These are phyloP conservation scores for Viola odorata DNA, from an alignment of 345 rosid genomes.

Conservation along the genomic window DNA sequence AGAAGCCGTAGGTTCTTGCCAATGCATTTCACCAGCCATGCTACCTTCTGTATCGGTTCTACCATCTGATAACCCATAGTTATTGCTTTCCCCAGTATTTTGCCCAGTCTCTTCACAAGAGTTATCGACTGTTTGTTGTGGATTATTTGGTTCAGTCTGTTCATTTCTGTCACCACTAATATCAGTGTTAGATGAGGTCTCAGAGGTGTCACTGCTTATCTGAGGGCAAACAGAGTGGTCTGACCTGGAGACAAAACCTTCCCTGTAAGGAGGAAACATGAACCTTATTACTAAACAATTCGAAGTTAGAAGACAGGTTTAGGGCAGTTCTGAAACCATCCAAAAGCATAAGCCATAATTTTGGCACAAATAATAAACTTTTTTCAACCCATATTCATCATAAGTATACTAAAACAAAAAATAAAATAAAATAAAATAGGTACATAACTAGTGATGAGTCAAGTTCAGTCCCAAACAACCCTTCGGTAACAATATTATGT, in stretches of 20 bases:
- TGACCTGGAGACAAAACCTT: slow-evolving; percentile 70
- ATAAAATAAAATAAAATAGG: too few relatives aligned
- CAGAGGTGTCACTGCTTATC: slow-evolving; percentile 50
- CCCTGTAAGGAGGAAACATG: slow-evolving; percentile 43
- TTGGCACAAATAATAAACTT: too few relatives aligned
- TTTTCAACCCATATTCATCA: too few relatives aligned
- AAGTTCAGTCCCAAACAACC: too few relatives aligned
- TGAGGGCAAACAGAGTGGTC: slow-evolving; percentile 52
- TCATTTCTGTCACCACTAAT: slow-evolving; percentile 38
- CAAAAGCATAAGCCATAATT: too few relatives aligned
- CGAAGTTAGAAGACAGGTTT: too few relatives aligned
- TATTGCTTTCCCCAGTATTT: slow-evolving; percentile 27
- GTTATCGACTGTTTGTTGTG: slow-evolving; percentile 23
- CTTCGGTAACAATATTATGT: too few relatives aligned
- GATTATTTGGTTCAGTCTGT: slow-evolving; percentile 32
- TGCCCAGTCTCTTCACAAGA: slow-evolving; percentile 32
- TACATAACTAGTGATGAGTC: too few relatives aligned
- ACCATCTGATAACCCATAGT: slow-evolving; percentile 27
- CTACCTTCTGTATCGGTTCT: slow-evolving; percentile 33
- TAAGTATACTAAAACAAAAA: too few relatives aligned
- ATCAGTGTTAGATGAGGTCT: slow-evolving; percentile 53
- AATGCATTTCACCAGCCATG: slow-evolving; percentile 27
- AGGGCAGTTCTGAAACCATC: too few relatives aligned
- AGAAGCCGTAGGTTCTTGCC: slow-evolving; percentile 35
- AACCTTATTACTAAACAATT: too few relatives aligned